Conservation (phyloP, 345 rosid species). For the Hypericum androsaemum region DNA sequence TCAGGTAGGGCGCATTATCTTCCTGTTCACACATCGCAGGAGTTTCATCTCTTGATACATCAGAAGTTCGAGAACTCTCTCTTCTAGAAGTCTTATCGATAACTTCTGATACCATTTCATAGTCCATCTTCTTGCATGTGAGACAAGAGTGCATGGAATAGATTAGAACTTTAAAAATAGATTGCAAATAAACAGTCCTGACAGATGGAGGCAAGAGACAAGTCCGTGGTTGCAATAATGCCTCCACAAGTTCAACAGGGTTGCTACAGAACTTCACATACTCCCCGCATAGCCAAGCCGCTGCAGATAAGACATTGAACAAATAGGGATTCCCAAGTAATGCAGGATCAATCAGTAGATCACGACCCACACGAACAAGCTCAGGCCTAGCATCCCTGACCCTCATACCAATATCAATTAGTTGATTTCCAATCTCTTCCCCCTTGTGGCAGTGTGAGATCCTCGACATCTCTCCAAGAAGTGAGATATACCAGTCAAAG, state of each 20-base stretch:
- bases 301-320: constrained; percentile 72
- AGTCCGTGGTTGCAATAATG: constrained; percentile 81
- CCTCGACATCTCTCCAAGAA: constrained; percentile 87
- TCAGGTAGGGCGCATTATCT: constrained; percentile 20
- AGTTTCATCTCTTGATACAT: constrained; percentile 12
- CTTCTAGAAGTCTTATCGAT: constrained; percentile 17
- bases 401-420: constrained; percentile 74
- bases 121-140: constrained; percentile 18
- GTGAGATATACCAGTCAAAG: constrained; percentile 85
- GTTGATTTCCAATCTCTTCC: constrained; percentile 78
- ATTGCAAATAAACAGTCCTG: constrained; percentile 62
- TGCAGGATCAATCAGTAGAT: constrained; percentile 89
- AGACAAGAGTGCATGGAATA: constrained; percentile 39
- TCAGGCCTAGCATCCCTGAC: constrained; percentile 83
- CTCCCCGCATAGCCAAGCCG: constrained; percentile 93
- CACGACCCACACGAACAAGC: constrained; percentile 64
- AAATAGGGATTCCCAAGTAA: constrained; percentile 76
- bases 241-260: constrained; percentile 70
- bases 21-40: constrained; percentile 11
- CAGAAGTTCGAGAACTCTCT: constrained; percentile 16
- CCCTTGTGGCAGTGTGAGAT: constrained; percentile 76
- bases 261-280: constrained; percentile 59
- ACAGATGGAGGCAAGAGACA: constrained; percentile 55
- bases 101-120: constrained; percentile 14
- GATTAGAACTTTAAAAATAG: constrained; percentile 58